Base-by-base conservation (phyloP, 2,329 filamentous ascomycete genomes). In the Colletotrichum magnum region DNA sequence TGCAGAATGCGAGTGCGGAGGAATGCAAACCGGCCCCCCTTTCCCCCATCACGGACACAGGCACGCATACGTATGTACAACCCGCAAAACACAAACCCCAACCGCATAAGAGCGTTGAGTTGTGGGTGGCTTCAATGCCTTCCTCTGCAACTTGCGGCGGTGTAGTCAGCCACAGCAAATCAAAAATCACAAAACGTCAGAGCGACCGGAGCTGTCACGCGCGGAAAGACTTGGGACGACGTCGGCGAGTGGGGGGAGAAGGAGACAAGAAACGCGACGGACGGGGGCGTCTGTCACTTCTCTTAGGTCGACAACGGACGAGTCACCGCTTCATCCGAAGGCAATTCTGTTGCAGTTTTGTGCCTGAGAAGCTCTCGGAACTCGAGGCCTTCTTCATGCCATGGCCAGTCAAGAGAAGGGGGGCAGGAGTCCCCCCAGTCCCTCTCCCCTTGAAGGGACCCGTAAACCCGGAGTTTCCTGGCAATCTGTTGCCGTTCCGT, bases 331-430 rank as follows among this genome's bases (percentile, higher is more conserved):
- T 68, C 65, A 56, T 64, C 65, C 32, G 65, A 68, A 54, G 21
- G 53, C 65, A 64, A 26, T 48, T 59, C 65, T 58, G 65, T 58
- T 56, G 61, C 65, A 68, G 62, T 56, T 39, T 48, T 53, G 56
- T 61, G 67, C 56, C 56, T 67, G 62, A 47, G 67, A 69, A 51
- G 51, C 57, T 61, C 69, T 69, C 69, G 69, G 69, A 61, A 69
- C 32, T 61, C 28, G 28, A 64, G 48, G 54, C 39, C 56, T 64
- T 65, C 48, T 64, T 69, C 59, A 71, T 71, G 69, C 69, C 69
- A 57, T 65, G 36, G 47, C 43, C 56, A 50, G 28, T 24, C 36
- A n/a, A 18, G 7, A 21, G 28, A 36, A 56, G 57, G 64, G 65
- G 28, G 26, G 43, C 53, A 53, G 64, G 65, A 41, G 36, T 36